Percentiles rank a stretch among this genome's conserved stretches.
Evolutionary conservation across 169 alveolate species (phyloP).

Genomic region (Perkinsus chesapeaki): DNA sequence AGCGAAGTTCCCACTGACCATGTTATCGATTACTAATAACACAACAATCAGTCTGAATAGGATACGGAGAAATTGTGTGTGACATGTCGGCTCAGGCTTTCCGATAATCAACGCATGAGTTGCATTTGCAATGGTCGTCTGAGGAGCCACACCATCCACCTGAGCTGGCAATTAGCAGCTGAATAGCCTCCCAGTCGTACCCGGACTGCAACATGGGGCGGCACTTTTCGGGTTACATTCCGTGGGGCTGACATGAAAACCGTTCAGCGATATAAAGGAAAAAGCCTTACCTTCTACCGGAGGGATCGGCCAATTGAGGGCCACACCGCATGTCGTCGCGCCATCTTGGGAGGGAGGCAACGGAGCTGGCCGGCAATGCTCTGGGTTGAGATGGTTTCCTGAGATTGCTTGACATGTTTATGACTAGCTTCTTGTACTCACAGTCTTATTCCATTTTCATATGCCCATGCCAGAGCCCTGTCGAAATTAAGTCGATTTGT

Average conservation of each 20-base stretch:
- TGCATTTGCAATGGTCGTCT: background rate
- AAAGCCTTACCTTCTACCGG: background rate
- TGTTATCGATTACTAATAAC: background rate
- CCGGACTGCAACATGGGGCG: background rate
- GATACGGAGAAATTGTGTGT: background rate
- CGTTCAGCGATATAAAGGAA: background rate
- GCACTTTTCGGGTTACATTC: background rate
- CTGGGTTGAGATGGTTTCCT: background rate
- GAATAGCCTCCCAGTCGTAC: background rate
- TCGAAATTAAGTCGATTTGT: background rate
- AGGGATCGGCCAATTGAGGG: background rate
- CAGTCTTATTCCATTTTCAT: background rate
- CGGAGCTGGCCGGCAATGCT: background rate
- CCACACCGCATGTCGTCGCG: background rate
- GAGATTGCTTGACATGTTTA: background rate
- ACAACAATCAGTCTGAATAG: background rate
- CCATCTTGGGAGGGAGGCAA: background rate
- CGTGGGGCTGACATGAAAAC: background rate
- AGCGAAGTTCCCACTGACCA: too few relatives aligned
- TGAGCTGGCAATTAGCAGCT: background rate
- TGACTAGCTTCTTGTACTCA: background rate
- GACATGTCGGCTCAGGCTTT: background rate
- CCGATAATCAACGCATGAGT: background rate
- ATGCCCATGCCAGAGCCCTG: background rate
- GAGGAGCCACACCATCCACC: background rate